A percentile compares a stretch with the other conserved stretches of the same genome.
Conservation (phyloP, 331 rosid species). For the Telfairia occidentalis region DNA sequence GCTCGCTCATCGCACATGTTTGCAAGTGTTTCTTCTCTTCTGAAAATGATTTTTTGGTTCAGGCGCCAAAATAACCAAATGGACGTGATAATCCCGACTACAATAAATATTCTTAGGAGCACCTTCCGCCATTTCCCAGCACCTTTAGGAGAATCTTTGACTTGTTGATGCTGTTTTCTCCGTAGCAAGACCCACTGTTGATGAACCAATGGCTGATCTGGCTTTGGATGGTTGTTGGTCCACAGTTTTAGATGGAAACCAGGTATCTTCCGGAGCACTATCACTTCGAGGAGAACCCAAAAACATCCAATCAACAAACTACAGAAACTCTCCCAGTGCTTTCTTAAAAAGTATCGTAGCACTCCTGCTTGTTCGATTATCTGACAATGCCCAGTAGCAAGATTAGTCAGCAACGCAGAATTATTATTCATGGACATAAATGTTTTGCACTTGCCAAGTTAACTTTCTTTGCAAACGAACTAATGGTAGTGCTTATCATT, state of each 20-base stretch:
- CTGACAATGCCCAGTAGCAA: conserved; percentile 5
- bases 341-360: conserved; percentile 16
- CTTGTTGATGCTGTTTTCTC: conserved; percentile 24
- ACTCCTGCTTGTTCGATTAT: background rate
- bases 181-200: conserved; percentile 21
- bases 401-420: background rate
- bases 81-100: conserved; percentile 40
- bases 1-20: conserved; percentile 99
- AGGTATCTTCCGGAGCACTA: conserved; percentile 27
- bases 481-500: background rate
- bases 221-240: conserved; percentile 25
- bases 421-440: background rate
- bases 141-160: conserved; percentile 29
- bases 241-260: conserved; percentile 24
- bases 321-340: conserved; percentile 19
- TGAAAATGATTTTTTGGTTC: conserved; percentile 26
- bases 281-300: conserved; percentile 44
- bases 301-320: conserved; percentile 32
- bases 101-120: conserved; percentile 36
- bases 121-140: conserved; percentile 69
- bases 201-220: conserved; percentile 16
- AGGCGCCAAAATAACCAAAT: conserved; percentile 58
- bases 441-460: background rate
- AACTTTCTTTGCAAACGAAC: background rate
- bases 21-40: conserved; percentile 73